Evolutionary conservation across 2,329 filamentous ascomycete species (phyloP), one percentile per base, ranked within the genome.

Genomic region (Colletotrichum phormii): DNA sequence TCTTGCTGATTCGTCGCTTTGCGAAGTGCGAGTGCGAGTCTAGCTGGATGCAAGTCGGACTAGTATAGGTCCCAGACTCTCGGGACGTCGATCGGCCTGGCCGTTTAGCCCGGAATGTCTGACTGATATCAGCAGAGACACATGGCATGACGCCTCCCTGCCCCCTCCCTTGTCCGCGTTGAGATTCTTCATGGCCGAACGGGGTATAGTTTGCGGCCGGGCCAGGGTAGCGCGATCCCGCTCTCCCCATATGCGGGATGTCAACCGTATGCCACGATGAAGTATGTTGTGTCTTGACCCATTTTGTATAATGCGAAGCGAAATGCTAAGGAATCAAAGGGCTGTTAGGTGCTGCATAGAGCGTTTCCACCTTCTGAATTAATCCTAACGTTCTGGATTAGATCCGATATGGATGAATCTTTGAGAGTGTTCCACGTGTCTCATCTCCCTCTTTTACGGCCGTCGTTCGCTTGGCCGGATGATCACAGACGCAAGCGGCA

Each of bases 11-110:
- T 71, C 54, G 63, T 18, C 35, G 9, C 15, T 24, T 66, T 35
- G 22, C 62, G 37, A 70, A 46, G 9, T 46, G 29, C 22, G 33
- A 67, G 22, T 71, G 33, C 63, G 63, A 61, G 46, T 33, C 60
- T 55, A 26, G 24, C 67, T 22, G 4, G 8, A 61, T 57, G 15
- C n/a, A 15, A 49, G 5, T 4, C 12, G 22, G 35, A 13, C 55
- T 67, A 67, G 42, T 35, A 9, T 61, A 57, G 54, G 63, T 60
- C 55, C 67, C 67, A 35, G 11, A 59, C 29, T 57, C 26, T 35
- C 67, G 67, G 67, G 67, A 67, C 55, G 55, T 49, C n/a, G 24
- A 49, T 67, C 67, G 63, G 63, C n/a, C 24, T 24, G 33, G 55
- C 55, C 46, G 63, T 61, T 67, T 57, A 54, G 35, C 26, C 55